Evolutionary conservation across 177 flowering plant genomes (phyloP).

Genomic region (Vitis hybrid): DNA sequence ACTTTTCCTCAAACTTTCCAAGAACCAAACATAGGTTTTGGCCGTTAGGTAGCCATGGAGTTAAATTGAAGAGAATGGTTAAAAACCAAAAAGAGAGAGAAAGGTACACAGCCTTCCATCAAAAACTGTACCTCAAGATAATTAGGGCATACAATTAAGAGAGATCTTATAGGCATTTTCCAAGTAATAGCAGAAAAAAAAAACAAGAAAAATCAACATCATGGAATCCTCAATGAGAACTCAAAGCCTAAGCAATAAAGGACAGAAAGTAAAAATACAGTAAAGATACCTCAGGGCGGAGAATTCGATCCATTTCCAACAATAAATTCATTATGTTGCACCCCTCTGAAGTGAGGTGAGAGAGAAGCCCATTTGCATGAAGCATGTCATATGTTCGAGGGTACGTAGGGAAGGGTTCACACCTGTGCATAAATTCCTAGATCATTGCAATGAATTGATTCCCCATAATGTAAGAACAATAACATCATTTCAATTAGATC

Average conservation of each 20-base stretch:
- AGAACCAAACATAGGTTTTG: too few species aligned
- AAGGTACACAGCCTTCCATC: too few species aligned
- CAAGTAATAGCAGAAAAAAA: too few species aligned
- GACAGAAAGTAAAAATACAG: background rate
- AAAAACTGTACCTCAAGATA: too few species aligned
- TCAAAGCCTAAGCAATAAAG: slow-evolving; percentile 4
- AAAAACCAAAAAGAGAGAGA: too few species aligned
- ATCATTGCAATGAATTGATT: background rate
- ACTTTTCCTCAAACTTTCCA: too few species aligned
- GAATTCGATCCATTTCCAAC: slow-evolving; percentile 93
- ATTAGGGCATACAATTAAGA: too few species aligned
- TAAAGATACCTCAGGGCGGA: slow-evolving; percentile 85
- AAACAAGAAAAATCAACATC: too few species aligned
- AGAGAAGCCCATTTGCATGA: slow-evolving; percentile 86
- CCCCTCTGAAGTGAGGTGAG: slow-evolving; percentile 48
- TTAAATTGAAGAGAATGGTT: too few species aligned
- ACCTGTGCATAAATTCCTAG: slow-evolving; percentile 46
- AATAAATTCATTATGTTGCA: slow-evolving; percentile 68
- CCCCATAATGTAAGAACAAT: background rate
- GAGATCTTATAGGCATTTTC: too few species aligned
- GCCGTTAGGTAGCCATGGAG: too few species aligned
- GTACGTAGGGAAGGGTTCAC: slow-evolving; percentile 95
- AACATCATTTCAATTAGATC: background rate
- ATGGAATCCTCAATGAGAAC: too few species aligned
- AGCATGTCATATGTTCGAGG: slow-evolving; percentile 97